phyloP scores from a whole-genome alignment of 1,139 yeast species.

The Candida sp. region DNA sequence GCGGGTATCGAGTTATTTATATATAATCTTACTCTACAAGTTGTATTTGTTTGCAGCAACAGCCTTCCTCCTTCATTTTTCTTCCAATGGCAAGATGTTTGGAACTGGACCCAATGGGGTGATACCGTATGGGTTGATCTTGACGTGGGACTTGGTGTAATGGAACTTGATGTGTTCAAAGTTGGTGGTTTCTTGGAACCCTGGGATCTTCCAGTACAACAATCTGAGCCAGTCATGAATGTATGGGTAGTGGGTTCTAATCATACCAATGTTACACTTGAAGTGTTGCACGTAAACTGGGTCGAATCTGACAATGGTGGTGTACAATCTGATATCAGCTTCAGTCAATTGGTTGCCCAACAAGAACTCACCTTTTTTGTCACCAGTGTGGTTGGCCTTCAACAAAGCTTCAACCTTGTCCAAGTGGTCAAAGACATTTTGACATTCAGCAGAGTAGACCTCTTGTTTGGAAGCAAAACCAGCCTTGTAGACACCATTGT shows the following conservation, averaged over 20 bases:
- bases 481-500: constrained; percentile 93
- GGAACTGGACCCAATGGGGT: constrained; percentile 94
- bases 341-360: constrained; percentile 78
- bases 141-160: constrained; percentile 82
- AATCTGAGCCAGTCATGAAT: constrained; percentile 81
- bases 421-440: constrained; percentile 66
- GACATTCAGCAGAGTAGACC: constrained; percentile 77
- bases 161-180: constrained; percentile 91
- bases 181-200: constrained; percentile 79
- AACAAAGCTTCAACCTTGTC: constrained; percentile 78
- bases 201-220: constrained; percentile 84
- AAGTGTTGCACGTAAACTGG: constrained; percentile 94
- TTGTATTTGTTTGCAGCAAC: too few species aligned
- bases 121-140: constrained; percentile 81
- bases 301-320: constrained; percentile 82
- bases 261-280: constrained; percentile 87
- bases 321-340: constrained; percentile 85
- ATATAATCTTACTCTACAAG: too few species aligned
- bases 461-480: constrained; percentile 91
- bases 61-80: not conserved
- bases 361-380: constrained; percentile 45
- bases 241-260: constrained; percentile 80
- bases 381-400: constrained; percentile 42
- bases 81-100: constrained; percentile 49
- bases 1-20: too few species aligned